Conservation (phyloP, 2,329 filamentous ascomycete genomes). For the Trichoderma sp. region DNA sequence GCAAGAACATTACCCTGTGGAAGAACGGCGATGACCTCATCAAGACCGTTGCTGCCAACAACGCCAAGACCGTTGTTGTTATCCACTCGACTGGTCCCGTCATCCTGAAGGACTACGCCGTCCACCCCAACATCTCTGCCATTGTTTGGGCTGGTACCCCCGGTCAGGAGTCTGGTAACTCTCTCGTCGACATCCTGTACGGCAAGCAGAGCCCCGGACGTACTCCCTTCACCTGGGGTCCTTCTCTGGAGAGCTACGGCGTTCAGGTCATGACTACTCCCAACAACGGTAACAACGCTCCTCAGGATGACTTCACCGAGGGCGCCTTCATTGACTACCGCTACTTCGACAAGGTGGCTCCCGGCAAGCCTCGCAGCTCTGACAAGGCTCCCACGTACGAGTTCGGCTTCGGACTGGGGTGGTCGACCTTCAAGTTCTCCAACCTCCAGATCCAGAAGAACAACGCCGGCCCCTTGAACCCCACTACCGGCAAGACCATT, state of each 20-base stretch:
- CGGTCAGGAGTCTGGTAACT: slow-evolving; percentile 79
- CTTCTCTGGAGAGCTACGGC: slow-evolving; percentile 64
- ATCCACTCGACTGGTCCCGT: slow-evolving; percentile 84
- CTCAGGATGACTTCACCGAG: slow-evolving; percentile 72
- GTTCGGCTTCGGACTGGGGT: slow-evolving; percentile 77
- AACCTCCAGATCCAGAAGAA: slow-evolving; percentile 57
- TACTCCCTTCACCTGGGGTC: slow-evolving; percentile 77
- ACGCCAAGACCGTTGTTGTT: slow-evolving; percentile 87
- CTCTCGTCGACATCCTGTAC: slow-evolving; percentile 79
- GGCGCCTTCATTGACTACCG: slow-evolving; percentile 72
- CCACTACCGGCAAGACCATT: slow-evolving; percentile 59
- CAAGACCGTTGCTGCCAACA: slow-evolving; percentile 71
- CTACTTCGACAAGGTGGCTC: slow-evolving; percentile 62
- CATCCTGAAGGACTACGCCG: slow-evolving; percentile 69
- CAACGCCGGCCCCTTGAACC: slow-evolving; percentile 50
- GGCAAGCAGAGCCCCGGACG: slow-evolving; percentile 76
- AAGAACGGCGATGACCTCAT: slow-evolving; percentile 76
- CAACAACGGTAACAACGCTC: slow-evolving; percentile 63
- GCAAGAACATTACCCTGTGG: slow-evolving; percentile 92
- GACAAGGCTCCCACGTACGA: slow-evolving; percentile 65
- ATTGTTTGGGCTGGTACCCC: slow-evolving; percentile 80
- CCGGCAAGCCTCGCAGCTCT: slow-evolving; percentile 28
- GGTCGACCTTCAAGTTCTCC: slow-evolving; percentile 76
- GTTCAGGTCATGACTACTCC: slow-evolving; percentile 64
- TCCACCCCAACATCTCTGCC: slow-evolving; percentile 76